phyloP scores from a whole-genome alignment of 495 filamentous ascomycete genomes.

The Xylaria venustula region DNA sequence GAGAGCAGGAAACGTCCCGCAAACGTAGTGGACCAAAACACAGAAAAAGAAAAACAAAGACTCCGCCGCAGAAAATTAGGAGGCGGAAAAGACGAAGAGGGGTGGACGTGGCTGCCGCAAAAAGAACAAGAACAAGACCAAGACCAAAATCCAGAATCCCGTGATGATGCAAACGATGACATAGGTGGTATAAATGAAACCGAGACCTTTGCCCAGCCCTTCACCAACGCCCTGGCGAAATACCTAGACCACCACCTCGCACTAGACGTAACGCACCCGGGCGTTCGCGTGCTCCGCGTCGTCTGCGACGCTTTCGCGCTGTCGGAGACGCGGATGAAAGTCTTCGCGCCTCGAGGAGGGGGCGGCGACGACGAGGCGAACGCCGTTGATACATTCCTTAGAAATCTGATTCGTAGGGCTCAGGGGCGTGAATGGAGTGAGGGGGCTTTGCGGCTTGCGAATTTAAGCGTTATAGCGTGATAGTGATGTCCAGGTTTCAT shows the following conservation, averaged over 20 bases:
- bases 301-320: slow-evolving; percentile 47
- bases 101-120: slow-evolving; percentile 46
- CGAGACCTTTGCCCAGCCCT: slow-evolving; percentile 30
- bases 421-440: slow-evolving; percentile 17
- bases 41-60: slow-evolving; percentile 28
- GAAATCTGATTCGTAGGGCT: slow-evolving; percentile 17
- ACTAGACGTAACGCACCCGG: slow-evolving; percentile 44
- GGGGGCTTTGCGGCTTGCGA: background rate
- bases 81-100: slow-evolving; percentile 40
- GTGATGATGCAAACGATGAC: background rate
- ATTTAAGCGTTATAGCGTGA: background rate
- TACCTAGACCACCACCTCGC: slow-evolving; percentile 42
- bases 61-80: slow-evolving; percentile 35
- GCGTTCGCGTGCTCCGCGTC: slow-evolving; percentile 40
- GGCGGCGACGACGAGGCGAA: background rate
- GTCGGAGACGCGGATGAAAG: slow-evolving; percentile 42
- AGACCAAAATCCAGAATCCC: background rate
- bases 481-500: too few relatives aligned
- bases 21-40: background rate
- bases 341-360: slow-evolving; percentile 27
- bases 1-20: slow-evolving; percentile 15
- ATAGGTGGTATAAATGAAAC: too few relatives aligned
- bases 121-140: background rate
- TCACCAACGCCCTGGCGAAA: slow-evolving; percentile 40
- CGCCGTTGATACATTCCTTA: slow-evolving; percentile 20